These are phyloP conservation scores for Cutaneotrichosporon curvatum DNA, from an alignment of 1,284 basidiomycete genomes.

Conservation along the genomic window DNA sequence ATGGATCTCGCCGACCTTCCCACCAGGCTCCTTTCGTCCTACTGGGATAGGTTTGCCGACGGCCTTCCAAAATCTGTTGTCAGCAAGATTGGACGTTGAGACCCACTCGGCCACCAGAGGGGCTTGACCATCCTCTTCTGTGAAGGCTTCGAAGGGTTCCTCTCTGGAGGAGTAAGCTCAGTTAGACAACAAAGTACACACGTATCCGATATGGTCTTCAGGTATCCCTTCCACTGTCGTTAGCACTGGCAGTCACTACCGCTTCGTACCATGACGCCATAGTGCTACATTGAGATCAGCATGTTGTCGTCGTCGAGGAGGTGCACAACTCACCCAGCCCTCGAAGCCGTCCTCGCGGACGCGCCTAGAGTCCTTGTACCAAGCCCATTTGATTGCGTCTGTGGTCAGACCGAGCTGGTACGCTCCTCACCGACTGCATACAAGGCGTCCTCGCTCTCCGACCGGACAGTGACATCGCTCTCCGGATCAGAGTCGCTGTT, in stretches of 20 bases:
- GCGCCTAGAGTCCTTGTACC: conserved; percentile 18
- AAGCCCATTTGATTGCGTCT: conserved; percentile 32
- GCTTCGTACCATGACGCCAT: conserved; percentile 28
- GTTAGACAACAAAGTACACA: conserved; percentile 3
- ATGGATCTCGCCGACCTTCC: conserved; percentile 15
- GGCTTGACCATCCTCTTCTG: conserved; percentile 7
- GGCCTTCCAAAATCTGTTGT: conserved; percentile 24
- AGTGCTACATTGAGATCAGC: conserved; percentile 16
- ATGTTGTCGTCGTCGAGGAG: no score
- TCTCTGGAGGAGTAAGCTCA: conserved; percentile 10
- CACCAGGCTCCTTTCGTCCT: conserved; percentile 19
- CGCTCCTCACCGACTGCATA: conserved; percentile 24
- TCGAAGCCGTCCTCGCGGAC: conserved; percentile 14
- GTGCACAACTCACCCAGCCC: conserved; percentile 29
- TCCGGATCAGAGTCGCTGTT: conserved; percentile 4
- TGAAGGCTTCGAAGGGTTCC: conserved; percentile 16
- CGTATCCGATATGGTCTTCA: conserved; percentile 30
- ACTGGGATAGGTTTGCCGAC: conserved; percentile 8
- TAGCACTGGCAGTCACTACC: not conserved
- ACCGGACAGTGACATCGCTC: conserved; percentile 5
- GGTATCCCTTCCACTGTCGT: conserved; percentile 28
- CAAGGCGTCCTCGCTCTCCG: conserved; percentile 6
- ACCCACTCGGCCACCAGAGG: conserved; percentile 18
- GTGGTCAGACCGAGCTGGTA: not conserved
- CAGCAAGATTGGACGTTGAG: not conserved